Base-by-base conservation (phyloP, 495 filamentous ascomycete species). In the Cercophora newfieldiana region DNA sequence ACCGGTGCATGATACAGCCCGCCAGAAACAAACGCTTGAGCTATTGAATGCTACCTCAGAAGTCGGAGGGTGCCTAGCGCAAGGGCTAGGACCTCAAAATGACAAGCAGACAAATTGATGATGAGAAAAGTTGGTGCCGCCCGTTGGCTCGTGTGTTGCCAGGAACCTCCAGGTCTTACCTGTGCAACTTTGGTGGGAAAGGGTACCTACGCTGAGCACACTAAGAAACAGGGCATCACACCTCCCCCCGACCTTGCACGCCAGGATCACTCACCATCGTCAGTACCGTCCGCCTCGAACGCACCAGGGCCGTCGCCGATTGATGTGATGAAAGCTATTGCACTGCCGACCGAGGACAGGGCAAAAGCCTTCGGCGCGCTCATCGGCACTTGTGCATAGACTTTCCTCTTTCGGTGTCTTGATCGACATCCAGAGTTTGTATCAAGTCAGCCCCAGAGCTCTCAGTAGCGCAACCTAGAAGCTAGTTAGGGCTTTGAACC, bases 151-250 rank as follows among this genome's bases (percentile, higher is more conserved):
- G 47, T 33, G 37, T 19, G 37, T 12, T 21, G 47, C 61, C 26
- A 22, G 53, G 55, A 54, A 61, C 61, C 62, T 24, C 31, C 28
- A 25, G 29, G 25, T 19, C 56, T 44, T 16, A 19, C 58, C 29
- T 33, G 8, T 47, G 48, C 21, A 28, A 48, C 31, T 57, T 49
- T 56, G 49, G 19, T 68, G 66, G 66, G 66, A 61, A 65, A 68
- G 66, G 66, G 66, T 61, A 68, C 61, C 61, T 54, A 26, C 24
- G 53, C 22, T 24, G 25, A 25, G 37, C 47, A 55, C n/a, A 55
- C 33, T 47, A 56, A 64, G 47, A 30, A 55, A 22, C 61, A 57
- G 30, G n/a, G 5, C 48, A n/a, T 29, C 25, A 18, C 19, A 16
- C n/a, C 18, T 14, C 37, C 18, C 18, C 12, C 37, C 37, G 18